phyloP scores from a whole-genome alignment of 1,284 basidiomycete species.

The Polyporus tsugae region DNA sequence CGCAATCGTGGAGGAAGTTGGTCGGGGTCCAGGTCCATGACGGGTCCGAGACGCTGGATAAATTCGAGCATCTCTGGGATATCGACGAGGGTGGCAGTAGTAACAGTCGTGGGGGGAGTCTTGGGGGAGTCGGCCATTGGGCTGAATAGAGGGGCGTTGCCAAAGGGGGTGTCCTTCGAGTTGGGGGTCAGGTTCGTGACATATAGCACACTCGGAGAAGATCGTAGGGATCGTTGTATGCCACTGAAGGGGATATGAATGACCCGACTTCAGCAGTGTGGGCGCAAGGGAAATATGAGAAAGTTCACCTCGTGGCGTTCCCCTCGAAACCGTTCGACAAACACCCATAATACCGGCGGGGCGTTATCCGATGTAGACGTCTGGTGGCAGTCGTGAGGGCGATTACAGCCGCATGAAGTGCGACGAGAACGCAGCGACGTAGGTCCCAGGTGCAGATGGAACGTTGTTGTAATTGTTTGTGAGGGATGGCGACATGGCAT shows the following conservation, averaged over 20 bases:
- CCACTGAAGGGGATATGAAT: background rate
- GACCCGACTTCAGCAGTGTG: background rate
- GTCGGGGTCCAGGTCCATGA: background rate
- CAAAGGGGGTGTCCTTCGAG: background rate
- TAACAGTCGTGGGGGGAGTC: background rate
- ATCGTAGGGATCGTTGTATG: background rate
- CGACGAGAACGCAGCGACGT: background rate
- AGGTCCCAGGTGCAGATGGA: background rate
- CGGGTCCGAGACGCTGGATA: background rate
- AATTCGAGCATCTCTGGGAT: constrained; percentile 1
- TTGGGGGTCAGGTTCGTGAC: background rate
- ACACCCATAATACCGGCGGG: too few relatives aligned
- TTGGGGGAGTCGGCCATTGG: background rate
- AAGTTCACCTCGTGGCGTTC: background rate
- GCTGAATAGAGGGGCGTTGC: background rate
- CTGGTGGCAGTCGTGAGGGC: background rate
- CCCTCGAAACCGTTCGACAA: background rate
- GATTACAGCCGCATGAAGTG: background rate
- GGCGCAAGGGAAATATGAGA: background rate
- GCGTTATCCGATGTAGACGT: background rate
- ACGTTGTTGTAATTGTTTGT: background rate
- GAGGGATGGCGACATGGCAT: background rate
- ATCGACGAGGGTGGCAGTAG: background rate
- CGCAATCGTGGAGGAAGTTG: background rate
- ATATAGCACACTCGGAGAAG: background rate